A percentile compares a stretch with the other conserved stretches of the same genome.
These are phyloP conservation scores for Aeminium ludgeri DNA, from an alignment of 495 filamentous ascomycete species.

Conservation along the genomic window DNA sequence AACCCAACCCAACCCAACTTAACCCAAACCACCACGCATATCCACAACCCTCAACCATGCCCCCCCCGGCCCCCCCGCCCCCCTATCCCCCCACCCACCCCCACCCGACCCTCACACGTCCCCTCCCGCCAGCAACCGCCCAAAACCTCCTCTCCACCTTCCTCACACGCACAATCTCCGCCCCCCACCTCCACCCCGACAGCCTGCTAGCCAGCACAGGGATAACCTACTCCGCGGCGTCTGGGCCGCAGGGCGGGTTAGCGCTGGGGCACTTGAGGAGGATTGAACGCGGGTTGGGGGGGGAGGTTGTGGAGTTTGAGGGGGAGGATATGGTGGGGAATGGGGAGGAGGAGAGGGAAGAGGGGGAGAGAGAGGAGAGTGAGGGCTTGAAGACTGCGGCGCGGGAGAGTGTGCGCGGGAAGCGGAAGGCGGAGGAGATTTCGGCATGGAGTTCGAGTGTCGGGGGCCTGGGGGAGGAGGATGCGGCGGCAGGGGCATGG, in stretches of 20 bases:
- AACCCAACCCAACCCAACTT: not conserved
- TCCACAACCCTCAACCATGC: slow-evolving; percentile 27
- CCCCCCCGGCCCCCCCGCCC: slow-evolving; percentile 23
- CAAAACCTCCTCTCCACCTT: slow-evolving; percentile 41
- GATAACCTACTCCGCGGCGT: slow-evolving; percentile 31
- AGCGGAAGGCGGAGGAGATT: slow-evolving; percentile 6
- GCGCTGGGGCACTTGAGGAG: slow-evolving; percentile 49
- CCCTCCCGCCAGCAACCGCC: slow-evolving; percentile 36
- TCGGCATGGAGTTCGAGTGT: slow-evolving; percentile 3
- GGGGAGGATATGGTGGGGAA: slow-evolving; percentile 1
- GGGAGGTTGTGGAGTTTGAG: slow-evolving; percentile 38
- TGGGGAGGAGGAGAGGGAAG: slow-evolving; percentile 11
- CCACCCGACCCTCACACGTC: slow-evolving; percentile 23
- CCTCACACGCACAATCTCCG: slow-evolving; percentile 35
- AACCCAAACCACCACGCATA: slow-evolving; percentile 2
- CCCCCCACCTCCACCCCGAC: slow-evolving; percentile 51
- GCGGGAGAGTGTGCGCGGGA: not conserved
- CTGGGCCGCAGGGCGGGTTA: slow-evolving; percentile 35
- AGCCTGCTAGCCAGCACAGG: slow-evolving; percentile 44
- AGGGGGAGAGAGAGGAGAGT: slow-evolving; percentile 12
- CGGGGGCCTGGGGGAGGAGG: slow-evolving; percentile 17
- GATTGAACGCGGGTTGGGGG: slow-evolving; percentile 45
- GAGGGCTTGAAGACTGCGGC: slow-evolving; percentile 1
- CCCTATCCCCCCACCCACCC: slow-evolving; percentile 29
- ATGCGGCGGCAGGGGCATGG: slow-evolving; percentile 22